Evolutionary conservation across 257 asterid genomes (phyloP), one percentile per base, ranked within the genome.

Genomic region (Apocynum venetum): DNA sequence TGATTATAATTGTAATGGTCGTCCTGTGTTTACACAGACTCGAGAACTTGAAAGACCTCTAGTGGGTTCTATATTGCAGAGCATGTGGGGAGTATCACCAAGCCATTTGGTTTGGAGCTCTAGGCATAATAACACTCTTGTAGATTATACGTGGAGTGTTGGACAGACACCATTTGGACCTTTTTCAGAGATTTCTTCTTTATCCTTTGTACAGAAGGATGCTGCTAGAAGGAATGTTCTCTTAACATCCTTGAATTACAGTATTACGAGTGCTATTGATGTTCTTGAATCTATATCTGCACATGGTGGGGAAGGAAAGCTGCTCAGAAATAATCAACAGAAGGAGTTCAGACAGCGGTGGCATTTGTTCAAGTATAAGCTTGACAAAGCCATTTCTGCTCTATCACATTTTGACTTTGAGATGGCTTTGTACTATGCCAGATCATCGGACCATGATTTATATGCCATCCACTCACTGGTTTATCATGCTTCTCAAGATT

Each of bases 101-200:
- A 95, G 98, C 0, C 98, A 95, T 83, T 71, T 93, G 77, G 87
- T 90, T 0, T 93, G 99, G 99, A 93, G 98, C 85, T 91, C 97
- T 17, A 89, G 93, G 82, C 98, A 91, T 71, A 95, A 95, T 75
- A 84, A 81, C 65, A 78, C 98, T 66, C 85, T 93, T 56, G 88
- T 90, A 46, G 99, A 95, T 77, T 93, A 95, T 79, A 93, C 98
- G 3, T 95, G 99, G 98, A 95, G 99, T 47, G 84, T 95, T 64
- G 94, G 96, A 20, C 96, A 95, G 35, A 95, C 99, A 10, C 99
- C 97, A 2, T 95, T 95, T 82, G 99, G 99, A 20, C 98, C 99
- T 0, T 95, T 95, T 76, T 91, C 98, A 0, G 97, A 93, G 90
- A 78, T 89, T 74, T 87, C 89, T 55, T 89, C 98, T 0, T 53